These are phyloP conservation scores for Pseudogymnoascus sp. DNA, from an alignment of 2,329 filamentous ascomycete genomes.

Conservation along the genomic window DNA sequence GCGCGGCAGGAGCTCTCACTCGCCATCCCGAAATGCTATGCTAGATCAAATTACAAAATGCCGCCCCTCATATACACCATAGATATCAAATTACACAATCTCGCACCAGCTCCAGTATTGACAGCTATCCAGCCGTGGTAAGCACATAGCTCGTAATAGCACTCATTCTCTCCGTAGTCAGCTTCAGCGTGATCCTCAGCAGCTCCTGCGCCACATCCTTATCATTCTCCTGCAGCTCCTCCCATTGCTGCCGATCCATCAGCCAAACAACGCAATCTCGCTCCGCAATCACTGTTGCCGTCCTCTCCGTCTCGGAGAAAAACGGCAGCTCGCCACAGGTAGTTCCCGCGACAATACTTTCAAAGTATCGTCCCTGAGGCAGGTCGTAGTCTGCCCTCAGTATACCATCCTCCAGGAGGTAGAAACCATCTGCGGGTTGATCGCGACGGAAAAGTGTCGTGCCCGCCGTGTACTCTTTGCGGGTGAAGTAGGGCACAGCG, in stretches of 20 bases:
- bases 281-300: conserved; percentile 74
- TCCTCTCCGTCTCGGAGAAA: conserved; percentile 82
- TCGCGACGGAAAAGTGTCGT: conserved; percentile 70
- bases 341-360: conserved; percentile 87
- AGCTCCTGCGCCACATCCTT: conserved; percentile 75
- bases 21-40: background rate
- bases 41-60: background rate
- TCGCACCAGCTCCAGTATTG: background rate
- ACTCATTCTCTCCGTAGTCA: conserved; percentile 89
- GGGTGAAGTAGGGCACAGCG: conserved; percentile 64
- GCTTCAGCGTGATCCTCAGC: conserved; percentile 76
- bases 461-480: conserved; percentile 58
- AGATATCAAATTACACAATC: background rate
- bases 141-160: conserved; percentile 48
- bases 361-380: conserved; percentile 79
- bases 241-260: conserved; percentile 65
- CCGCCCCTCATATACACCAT: background rate
- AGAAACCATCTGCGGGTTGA: conserved; percentile 73
- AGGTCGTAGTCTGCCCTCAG: conserved; percentile 83
- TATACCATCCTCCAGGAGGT: conserved; percentile 82
- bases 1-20: background rate
- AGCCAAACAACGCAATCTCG: conserved; percentile 75
- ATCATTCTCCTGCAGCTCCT: conserved; percentile 60
- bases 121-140: conserved; percentile 30
- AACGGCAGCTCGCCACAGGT: conserved; percentile 95